Conservation (phyloP, 257 asterid species). For the Przewalskia tangutica region DNA sequence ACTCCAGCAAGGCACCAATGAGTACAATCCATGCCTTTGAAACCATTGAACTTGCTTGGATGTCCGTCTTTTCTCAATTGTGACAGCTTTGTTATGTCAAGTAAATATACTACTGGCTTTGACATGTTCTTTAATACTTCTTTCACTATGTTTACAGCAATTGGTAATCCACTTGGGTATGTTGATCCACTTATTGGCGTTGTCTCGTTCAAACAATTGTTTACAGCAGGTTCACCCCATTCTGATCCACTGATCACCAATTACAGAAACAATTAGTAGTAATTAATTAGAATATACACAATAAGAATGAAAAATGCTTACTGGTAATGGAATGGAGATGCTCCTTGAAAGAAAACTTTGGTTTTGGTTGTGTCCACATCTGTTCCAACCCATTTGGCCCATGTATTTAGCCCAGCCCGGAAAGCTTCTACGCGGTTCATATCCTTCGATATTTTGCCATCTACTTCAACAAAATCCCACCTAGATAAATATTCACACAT, state of each 20-base stretch:
- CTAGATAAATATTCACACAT: slow-evolving; percentile 11
- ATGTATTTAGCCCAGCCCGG: slow-evolving; percentile 31
- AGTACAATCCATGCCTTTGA: slow-evolving; percentile 44
- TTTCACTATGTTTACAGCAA: slow-evolving; percentile 27
- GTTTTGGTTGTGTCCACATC: slow-evolving; percentile 31
- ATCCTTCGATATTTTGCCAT: slow-evolving; percentile 37
- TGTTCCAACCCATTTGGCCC: slow-evolving; percentile 51
- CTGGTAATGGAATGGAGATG: slow-evolving; percentile 54
- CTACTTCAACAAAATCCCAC: slow-evolving; percentile 43
- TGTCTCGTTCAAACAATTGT: slow-evolving; percentile 30
- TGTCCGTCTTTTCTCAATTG: slow-evolving; percentile 59
- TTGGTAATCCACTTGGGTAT: slow-evolving; percentile 38
- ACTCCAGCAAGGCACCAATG: slow-evolving; percentile 71
- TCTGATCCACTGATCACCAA: slow-evolving; percentile 35
- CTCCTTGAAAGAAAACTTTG: slow-evolving; percentile 54
- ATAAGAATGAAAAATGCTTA: slow-evolving; percentile 14
- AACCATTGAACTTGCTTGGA: slow-evolving; percentile 28
- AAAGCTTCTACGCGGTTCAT: slow-evolving; percentile 63
- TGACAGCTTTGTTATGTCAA: slow-evolving; percentile 49
- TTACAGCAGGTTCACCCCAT: slow-evolving; percentile 30
- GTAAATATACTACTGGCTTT: slow-evolving; percentile 14
- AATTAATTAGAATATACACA: too few relatives aligned
- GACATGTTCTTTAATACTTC: slow-evolving; percentile 11
- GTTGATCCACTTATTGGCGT: slow-evolving; percentile 34
- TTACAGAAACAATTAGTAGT: not conserved